phyloP scores from a whole-genome alignment of 257 asterid genomes.

The Solanum gracilifrons region DNA sequence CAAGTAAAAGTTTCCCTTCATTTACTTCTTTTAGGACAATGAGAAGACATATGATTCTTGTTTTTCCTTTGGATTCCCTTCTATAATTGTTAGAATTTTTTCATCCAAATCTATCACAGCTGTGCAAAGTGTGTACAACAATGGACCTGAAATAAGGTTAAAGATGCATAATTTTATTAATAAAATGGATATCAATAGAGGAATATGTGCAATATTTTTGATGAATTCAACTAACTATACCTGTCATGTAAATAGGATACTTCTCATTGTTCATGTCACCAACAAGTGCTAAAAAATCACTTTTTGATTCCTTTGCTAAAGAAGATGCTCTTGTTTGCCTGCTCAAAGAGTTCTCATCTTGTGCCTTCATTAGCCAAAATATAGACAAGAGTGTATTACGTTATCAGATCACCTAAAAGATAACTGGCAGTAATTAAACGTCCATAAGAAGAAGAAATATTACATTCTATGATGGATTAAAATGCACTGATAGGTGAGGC shows the following conservation, averaged over 20 bases:
- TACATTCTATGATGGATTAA: background rate
- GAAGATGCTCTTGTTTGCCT: conserved; percentile 60
- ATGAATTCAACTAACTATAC: conserved; percentile 19
- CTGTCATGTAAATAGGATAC: conserved; percentile 80
- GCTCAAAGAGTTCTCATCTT: conserved; percentile 55
- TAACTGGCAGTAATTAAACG: background rate
- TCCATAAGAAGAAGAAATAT: background rate
- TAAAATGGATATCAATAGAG: background rate
- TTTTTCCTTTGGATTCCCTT: conserved; percentile 24
- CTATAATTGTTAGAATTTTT: conserved; percentile 14
- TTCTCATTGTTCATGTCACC: conserved; percentile 40
- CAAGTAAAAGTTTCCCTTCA: background rate
- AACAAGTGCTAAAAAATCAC: conserved; percentile 51
- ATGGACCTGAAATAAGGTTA: conserved; percentile 51
- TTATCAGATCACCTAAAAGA: background rate
- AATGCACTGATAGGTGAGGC: background rate
- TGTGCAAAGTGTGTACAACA: conserved; percentile 31
- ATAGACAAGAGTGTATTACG: background rate
- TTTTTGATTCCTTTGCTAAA: conserved; percentile 48
- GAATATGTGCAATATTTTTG: background rate
- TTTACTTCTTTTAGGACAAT: background rate
- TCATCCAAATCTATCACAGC: conserved; percentile 23
- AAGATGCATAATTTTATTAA: background rate
- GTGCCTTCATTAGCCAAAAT: conserved; percentile 38
- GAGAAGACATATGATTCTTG: conserved; percentile 13